phyloP scores from a whole-genome alignment of 257 asterid genomes.

The Plantago major region DNA sequence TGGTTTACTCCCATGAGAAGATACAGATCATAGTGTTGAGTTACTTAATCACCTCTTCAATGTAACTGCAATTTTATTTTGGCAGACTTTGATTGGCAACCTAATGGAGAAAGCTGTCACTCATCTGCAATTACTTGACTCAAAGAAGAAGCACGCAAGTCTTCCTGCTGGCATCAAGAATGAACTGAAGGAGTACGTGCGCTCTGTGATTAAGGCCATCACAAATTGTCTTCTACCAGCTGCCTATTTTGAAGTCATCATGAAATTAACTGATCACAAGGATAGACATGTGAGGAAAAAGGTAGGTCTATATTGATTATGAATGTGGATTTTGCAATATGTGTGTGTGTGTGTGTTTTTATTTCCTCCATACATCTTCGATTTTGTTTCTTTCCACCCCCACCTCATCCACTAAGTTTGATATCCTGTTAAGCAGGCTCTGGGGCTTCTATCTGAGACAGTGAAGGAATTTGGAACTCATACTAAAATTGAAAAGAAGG shows the following conservation, averaged over 20 bases:
- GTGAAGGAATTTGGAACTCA: conserved; percentile 49
- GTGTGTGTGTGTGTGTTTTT: no score
- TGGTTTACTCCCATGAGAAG: no score
- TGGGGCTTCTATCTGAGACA: conserved; percentile 67
- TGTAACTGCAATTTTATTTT: conserved; percentile 19
- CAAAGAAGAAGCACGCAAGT: conserved; percentile 37
- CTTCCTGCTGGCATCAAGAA: conserved; percentile 52
- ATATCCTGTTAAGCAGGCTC: conserved; percentile 55
- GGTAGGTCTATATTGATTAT: conserved; percentile 36
- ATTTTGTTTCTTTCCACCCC: no score
- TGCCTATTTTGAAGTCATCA: conserved; percentile 56
- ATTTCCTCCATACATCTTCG: no score
- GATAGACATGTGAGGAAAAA: conserved; percentile 60
- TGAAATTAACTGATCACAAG: conserved; percentile 49
- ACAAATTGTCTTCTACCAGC: conserved; percentile 54
- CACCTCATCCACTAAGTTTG: no score
- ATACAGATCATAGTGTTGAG: no score
- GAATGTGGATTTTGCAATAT: conserved; percentile 7
- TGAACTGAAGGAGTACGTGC: conserved; percentile 61
- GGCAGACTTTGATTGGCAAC: conserved; percentile 67
- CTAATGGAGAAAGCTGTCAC: conserved; percentile 72
- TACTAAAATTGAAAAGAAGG: conserved; percentile 43
- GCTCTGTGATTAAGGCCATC: conserved; percentile 43
- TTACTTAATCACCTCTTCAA: conserved; percentile 1
- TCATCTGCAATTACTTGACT: conserved; percentile 53